These are phyloP conservation scores for Hypoxylon fuscum DNA, from an alignment of 495 filamentous ascomycete species.

Conservation along the genomic window DNA sequence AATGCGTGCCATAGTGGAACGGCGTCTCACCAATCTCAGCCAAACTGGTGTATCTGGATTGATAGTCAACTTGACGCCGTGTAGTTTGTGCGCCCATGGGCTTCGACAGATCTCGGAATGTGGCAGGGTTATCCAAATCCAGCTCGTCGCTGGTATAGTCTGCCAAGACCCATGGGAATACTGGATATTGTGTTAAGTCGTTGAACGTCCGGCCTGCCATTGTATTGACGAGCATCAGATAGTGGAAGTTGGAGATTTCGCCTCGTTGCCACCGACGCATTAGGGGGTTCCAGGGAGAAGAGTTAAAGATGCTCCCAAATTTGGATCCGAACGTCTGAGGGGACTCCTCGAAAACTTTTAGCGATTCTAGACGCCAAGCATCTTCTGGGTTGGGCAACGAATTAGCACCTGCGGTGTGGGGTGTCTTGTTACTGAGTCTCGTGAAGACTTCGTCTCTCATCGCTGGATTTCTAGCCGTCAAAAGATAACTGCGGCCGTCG, in stretches of 20 bases:
- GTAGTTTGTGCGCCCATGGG: slow-evolving; percentile 95
- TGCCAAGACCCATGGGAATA: slow-evolving; percentile 96
- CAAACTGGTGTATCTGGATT: slow-evolving; percentile 84
- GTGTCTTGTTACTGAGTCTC: slow-evolving; percentile 77
- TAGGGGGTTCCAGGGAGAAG: slow-evolving; percentile 75
- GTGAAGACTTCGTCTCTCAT: slow-evolving; percentile 81
- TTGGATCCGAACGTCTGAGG: slow-evolving; percentile 87
- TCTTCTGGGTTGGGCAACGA: slow-evolving; percentile 69
- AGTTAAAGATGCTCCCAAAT: slow-evolving; percentile 94
- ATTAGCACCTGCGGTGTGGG: slow-evolving; percentile 68
- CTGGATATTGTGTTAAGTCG: slow-evolving; percentile 96
- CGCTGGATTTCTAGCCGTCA: slow-evolving; percentile 78
- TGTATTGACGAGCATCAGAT: slow-evolving; percentile 97
- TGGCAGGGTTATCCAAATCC: slow-evolving; percentile 81
- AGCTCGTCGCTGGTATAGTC: slow-evolving; percentile 98
- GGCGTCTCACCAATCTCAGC: slow-evolving; percentile 91
- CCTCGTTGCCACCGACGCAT: slow-evolving; percentile 92
- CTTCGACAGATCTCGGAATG: slow-evolving; percentile 90
- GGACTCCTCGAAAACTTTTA: slow-evolving; percentile 81
- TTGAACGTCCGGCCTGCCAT: slow-evolving; percentile 98
- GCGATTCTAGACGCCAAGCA: slow-evolving; percentile 85
- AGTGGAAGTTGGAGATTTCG: slow-evolving; percentile 98
- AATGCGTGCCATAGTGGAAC: slow-evolving; percentile 98
- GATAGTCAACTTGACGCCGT: slow-evolving; percentile 77
- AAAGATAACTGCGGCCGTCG: slow-evolving; percentile 91